These are phyloP conservation scores for Colletotrichum zoysiae DNA, from an alignment of 2,329 filamentous ascomycete genomes.

Conservation along the genomic window DNA sequence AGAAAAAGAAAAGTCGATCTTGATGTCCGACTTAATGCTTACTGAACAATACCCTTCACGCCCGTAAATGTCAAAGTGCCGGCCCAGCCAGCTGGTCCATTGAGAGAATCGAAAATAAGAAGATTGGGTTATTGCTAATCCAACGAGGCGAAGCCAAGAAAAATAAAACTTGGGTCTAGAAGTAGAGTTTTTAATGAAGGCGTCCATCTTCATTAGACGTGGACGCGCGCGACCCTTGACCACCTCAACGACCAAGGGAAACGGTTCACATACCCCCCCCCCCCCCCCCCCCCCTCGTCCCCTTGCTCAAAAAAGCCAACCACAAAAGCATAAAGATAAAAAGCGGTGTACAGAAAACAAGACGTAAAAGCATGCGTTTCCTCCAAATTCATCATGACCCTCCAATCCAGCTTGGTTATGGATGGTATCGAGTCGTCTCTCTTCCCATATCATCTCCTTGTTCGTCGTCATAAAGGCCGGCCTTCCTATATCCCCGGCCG, in stretches of 20 bases:
- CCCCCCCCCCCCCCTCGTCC: not conserved
- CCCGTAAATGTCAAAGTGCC: conserved; percentile 8
- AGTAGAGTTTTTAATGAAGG: conserved; percentile 31
- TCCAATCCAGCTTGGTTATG: conserved; percentile 29
- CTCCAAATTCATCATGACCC: conserved; percentile 20
- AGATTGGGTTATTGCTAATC: conserved; percentile 34
- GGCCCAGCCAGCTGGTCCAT: conserved; percentile 5
- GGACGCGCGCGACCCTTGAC: conserved; percentile 1
- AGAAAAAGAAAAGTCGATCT: not conserved
- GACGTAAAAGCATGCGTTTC: conserved; percentile 22
- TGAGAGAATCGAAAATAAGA: conserved; percentile 25
- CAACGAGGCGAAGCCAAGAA: conserved; percentile 27
- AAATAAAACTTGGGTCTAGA: conserved; percentile 9
- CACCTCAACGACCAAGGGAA: not conserved
- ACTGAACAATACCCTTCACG: conserved; percentile 7
- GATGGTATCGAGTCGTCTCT: conserved; percentile 32
- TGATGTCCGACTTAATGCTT: not conserved
- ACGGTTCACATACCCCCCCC: not conserved
- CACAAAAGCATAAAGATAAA: conserved; percentile 7
- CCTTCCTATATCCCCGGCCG: conserved; percentile 27
- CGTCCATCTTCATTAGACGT: conserved; percentile 26
- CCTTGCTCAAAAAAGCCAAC: conserved; percentile 2
- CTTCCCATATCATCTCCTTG: conserved; percentile 33
- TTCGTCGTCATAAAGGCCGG: conserved; percentile 34
- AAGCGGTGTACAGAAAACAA: conserved; percentile 35